Percentiles rank a stretch among this genome's conserved stretches.
Evolutionary conservation across 73 alveolate genomes (phyloP).

Genomic region (Paramecium bursaria): DNA sequence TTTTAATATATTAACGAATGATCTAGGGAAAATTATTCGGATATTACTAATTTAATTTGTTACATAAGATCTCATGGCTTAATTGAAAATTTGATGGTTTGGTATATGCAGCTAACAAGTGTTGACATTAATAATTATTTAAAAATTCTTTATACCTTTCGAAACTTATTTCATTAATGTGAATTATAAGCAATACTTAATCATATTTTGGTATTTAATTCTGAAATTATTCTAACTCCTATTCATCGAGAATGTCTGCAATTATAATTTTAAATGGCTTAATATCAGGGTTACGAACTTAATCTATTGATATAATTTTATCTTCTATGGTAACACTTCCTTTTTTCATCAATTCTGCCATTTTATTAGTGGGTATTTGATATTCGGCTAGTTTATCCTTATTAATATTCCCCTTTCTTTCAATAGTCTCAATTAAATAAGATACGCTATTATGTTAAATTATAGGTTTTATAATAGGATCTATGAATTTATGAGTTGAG

Average conservation of each 20-base stretch:
- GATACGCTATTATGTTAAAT: neutral
- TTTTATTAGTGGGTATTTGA: constrained; percentile 3
- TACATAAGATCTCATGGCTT: neutral
- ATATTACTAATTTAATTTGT: neutral
- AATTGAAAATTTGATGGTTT: too few relatives aligned
- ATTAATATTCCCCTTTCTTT: neutral
- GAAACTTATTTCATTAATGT: neutral
- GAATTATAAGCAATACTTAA: too few relatives aligned
- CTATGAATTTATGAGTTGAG: neutral
- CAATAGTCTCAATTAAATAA: neutral
- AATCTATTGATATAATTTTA: neutral
- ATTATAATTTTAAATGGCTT: neutral
- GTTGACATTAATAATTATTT: neutral
- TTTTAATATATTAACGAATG: neutral
- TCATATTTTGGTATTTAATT: too few relatives aligned
- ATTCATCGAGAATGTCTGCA: constrained; percentile 10
- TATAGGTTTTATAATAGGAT: constrained; percentile 3
- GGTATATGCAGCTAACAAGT: neutral
- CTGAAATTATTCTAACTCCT: neutral
- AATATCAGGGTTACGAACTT: neutral
- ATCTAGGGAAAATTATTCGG: constrained; percentile 17
- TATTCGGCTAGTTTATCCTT: constrained; percentile 12
- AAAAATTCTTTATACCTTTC: constrained; percentile 1
- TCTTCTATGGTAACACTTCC: constrained; percentile 5
- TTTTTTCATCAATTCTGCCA: neutral